Base-by-base conservation (phyloP, 2,329 filamentous ascomycete species). In the Lachnellula cervina region DNA sequence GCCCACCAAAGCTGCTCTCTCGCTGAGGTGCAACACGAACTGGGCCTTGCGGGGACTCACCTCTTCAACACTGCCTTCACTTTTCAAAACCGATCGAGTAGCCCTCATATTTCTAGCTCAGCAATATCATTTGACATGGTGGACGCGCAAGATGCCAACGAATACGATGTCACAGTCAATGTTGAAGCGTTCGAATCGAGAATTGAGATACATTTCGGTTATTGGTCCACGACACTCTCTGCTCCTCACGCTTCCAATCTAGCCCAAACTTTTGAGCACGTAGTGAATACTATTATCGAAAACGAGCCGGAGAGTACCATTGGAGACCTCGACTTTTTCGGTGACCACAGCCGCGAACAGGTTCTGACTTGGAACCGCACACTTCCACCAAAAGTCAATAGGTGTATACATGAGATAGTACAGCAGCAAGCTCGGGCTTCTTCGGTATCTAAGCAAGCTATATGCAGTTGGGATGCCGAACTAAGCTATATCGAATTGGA, bases 31-130 rank as follows among this genome's bases (percentile, higher is more conserved):
- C 59, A 59, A 46, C 71, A 74, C 55, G 70, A 71, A 45, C 65
- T 74, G 53, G 68, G 69, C 7, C 59, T 67, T 49, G 64, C 70
- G 50, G 69, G 70, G 16, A 65, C 69, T 44, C 56, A 68, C 7
- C 64, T 75, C 1, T 75, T 75, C 59, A 74, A 75, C 57, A 74
- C 73, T 3, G 71, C 69, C 0, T 64, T 75, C 6, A 74, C 73
- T 1, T 73, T 74, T 35, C 73, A 75, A 35, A 59, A 49, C 5
- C 51, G 38, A 9, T 17, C 73, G 13, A 47, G 23, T 47, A 13
- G 14, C 13, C 6, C 23, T n/a, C 13, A 16, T 3, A 23, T 21
- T 17, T 16, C 23, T 16, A 7, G 16, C 21, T 47, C 44, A 5
- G 42, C 21, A 17, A 17, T 47, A 16, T 61, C 63, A 0, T 72